Base-by-base conservation (phyloP, 768 basidiomycete genomes). In the Trametes elegans region DNA sequence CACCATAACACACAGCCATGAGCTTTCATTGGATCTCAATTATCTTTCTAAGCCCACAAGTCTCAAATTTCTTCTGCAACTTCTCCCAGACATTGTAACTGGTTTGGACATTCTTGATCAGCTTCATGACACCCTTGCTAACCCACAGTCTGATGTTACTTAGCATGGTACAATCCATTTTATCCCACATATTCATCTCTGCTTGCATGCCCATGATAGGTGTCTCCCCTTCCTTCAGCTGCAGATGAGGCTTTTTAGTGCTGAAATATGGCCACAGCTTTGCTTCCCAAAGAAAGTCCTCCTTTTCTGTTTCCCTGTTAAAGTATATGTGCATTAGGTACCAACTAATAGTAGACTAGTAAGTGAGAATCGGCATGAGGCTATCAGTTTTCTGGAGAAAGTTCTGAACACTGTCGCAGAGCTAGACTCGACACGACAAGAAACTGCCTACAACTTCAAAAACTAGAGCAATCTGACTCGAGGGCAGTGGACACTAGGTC, bases 101-200 rank as follows among this genome's bases (percentile, higher is more conserved):
- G 5, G 65, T 70, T 24, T 18, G 55, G 1, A 65, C 54, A 7
- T 59, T 54, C 14, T 63, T 58, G 27, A 73, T 64, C 55, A 72
- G 66, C 0, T 68, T 67, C 29, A 75, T 58, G 9, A 65, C 58
- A 2, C 34, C 45, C 46, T 71, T 62, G 8, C 57, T 66, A 27
- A 73, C 61, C 24, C 60, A 62, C 27, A 71, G 57, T 19, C 69
- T 52, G 34, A 75, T 73, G 2, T 60, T 54, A 23, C 65, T 66
- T 2, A 70, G 64, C 16, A 71, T 71, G 58, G 66, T 65, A 9
- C 59, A 53, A 56, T 74, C 70, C 44, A 66, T 66, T 27, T 57
- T 43, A 6, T 60, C 52, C 74, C 70, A 74, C 7, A 41, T 53
- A 1, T 43, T 49, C 11, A 49, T 56, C 16, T 64, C 59, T 10